These are phyloP conservation scores for Chlamydomonas sp. DNA, from an alignment of 139 green algal genomes.

Conservation along the genomic window DNA sequence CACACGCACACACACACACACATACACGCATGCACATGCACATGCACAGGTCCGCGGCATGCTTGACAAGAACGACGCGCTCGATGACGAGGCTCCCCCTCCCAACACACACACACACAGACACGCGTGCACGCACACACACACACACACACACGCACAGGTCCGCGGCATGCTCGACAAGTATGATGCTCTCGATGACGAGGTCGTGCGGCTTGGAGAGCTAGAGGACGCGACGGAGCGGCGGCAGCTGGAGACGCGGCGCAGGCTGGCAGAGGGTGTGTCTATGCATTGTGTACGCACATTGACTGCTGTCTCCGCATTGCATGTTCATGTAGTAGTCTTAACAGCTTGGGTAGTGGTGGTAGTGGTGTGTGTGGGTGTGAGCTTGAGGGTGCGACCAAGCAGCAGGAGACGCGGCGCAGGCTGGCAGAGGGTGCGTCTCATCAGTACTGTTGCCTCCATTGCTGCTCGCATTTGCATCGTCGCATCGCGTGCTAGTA, in stretches of 20 bases:
- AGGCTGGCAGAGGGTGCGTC: conserved; percentile 48
- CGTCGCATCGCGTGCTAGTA: too few species aligned
- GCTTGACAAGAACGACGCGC: conserved; percentile 26
- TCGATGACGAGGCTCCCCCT: too few species aligned
- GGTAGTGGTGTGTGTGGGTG: too few species aligned
- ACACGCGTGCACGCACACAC: not conserved
- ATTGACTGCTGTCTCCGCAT: too few species aligned
- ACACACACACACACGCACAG: conserved; percentile 6
- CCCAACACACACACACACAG: too few species aligned
- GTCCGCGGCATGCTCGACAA: conserved; percentile 18
- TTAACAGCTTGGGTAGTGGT: too few species aligned
- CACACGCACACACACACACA: not conserved
- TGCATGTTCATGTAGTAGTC: too few species aligned
- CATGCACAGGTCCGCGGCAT: conserved; percentile 18
- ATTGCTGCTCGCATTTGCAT: too few species aligned
- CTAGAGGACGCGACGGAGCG: conserved; percentile 24
- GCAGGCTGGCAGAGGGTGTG: conserved; percentile 45
- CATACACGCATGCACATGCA: not conserved
- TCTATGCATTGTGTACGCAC: too few species aligned
- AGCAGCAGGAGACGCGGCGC: conserved; percentile 48
- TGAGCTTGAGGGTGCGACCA: conserved; percentile 16
- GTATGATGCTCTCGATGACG: conserved; percentile 80
- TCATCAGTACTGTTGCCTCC: too few species aligned
- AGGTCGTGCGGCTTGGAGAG: conserved; percentile 36
- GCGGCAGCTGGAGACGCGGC: conserved; percentile 50